These are phyloP conservation scores for Floccularia luteovirens DNA, from an alignment of 768 basidiomycete genomes.

Conservation along the genomic window DNA sequence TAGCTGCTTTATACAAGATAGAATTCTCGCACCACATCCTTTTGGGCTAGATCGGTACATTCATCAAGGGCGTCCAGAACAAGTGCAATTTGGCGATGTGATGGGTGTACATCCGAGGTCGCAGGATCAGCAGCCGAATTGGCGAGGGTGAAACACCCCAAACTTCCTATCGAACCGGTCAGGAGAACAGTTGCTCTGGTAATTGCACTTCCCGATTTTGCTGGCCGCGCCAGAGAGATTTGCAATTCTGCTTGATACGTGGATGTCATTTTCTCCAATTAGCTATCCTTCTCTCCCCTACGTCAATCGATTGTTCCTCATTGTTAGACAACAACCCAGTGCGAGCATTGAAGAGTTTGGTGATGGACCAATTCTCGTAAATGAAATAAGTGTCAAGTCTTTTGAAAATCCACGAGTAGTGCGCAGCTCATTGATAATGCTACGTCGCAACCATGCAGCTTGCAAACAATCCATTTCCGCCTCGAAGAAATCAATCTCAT, in stretches of 20 bases:
- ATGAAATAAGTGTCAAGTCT: slow-evolving; percentile 19
- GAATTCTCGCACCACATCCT: too few relatives aligned
- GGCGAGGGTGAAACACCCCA: slow-evolving; percentile 24
- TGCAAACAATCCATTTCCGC: slow-evolving; percentile 32
- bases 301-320: neutral
- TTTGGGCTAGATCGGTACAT: too few relatives aligned
- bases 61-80: too few relatives aligned
- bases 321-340: slow-evolving; percentile 13
- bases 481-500: slow-evolving; percentile 28
- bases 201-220: neutral
- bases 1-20: too few relatives aligned
- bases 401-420: slow-evolving; percentile 12
- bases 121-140: slow-evolving; percentile 15
- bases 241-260: slow-evolving; percentile 13
- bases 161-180: slow-evolving; percentile 29
- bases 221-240: neutral
- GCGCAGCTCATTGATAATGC: slow-evolving; percentile 16
- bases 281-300: slow-evolving; percentile 11
- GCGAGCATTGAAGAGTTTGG: slow-evolving; percentile 15
- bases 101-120: slow-evolving; percentile 18
- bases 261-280: slow-evolving; percentile 19
- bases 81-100: too few relatives aligned
- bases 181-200: slow-evolving; percentile 17
- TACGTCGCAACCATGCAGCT: slow-evolving; percentile 23
- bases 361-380: slow-evolving; percentile 20